Percentiles rank a stretch among this genome's conserved stretches.
These are phyloP conservation scores for Plantago elongata DNA, from an alignment of 257 asterid species.

Conservation along the genomic window DNA sequence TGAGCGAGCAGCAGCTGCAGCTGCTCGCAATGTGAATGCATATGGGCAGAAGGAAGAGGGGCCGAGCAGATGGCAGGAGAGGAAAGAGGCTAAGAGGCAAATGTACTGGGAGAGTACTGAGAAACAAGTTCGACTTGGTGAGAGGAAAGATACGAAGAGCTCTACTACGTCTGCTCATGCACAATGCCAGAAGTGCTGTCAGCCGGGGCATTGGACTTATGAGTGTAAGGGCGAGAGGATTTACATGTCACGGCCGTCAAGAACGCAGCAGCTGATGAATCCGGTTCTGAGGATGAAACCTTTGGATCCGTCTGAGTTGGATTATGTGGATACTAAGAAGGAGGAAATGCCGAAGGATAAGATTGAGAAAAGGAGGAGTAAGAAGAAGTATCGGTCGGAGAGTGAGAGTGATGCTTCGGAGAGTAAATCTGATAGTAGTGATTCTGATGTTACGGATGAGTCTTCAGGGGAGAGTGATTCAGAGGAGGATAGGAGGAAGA, in stretches of 20 bases:
- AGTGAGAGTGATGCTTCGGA: constrained; percentile 85
- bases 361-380: constrained; percentile 46
- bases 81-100: constrained; percentile 98
- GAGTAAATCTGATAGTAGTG: constrained; percentile 66
- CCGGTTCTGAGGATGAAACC: constrained; percentile 81
- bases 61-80: constrained; percentile 98
- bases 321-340: constrained; percentile 44
- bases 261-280: constrained; percentile 84
- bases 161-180: constrained; percentile 47
- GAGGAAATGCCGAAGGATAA: constrained; percentile 40
- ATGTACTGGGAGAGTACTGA: constrained; percentile 96
- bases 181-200: constrained; percentile 90
- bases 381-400: constrained; percentile 37
- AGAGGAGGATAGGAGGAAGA: constrained; percentile 53
- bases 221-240: constrained; percentile 94
- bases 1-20: constrained; percentile 93
- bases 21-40: constrained; percentile 90
- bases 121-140: constrained; percentile 88
- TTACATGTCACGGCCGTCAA: constrained; percentile 81
- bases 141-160: constrained; percentile 60
- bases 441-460: constrained; percentile 55
- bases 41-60: constrained; percentile 99
- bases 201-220: constrained; percentile 88
- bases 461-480: constrained; percentile 72
- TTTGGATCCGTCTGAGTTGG: constrained; percentile 58